Evolutionary conservation across 331 rosid species (phyloP).

Genomic region (Phaseolus coccineus): DNA sequence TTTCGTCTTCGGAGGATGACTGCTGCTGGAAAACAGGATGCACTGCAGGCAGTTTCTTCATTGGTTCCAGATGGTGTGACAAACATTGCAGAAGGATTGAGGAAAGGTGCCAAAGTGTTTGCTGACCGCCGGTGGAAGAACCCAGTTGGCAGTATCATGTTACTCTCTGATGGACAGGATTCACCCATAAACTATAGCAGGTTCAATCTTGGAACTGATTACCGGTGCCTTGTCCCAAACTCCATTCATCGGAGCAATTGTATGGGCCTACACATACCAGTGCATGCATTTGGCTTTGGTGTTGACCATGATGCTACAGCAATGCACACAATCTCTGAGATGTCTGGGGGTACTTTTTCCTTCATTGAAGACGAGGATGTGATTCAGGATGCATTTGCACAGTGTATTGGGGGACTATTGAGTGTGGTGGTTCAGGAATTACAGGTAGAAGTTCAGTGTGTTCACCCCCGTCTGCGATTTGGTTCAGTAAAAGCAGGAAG

Average conservation of each 20-base stretch:
- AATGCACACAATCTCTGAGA: constrained; percentile 92
- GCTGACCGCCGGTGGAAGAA: constrained; percentile 79
- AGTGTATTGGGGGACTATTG: constrained; percentile 94
- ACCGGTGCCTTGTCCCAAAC: constrained; percentile 73
- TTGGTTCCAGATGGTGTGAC: constrained; percentile 81
- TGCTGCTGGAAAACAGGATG: constrained; percentile 76
- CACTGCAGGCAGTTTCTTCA: constrained; percentile 77
- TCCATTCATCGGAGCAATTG: constrained; percentile 60
- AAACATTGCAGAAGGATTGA: constrained; percentile 79
- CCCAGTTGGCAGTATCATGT: constrained; percentile 85
- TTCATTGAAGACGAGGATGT: constrained; percentile 85
- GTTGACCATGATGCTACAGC: constrained; percentile 84
- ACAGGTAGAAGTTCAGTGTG: constrained; percentile 65
- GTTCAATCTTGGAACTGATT: constrained; percentile 46
- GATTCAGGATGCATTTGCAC: constrained; percentile 98
- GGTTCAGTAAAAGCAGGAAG: constrained; percentile 83
- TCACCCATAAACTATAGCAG: constrained; percentile 58
- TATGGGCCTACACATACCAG: constrained; percentile 73
- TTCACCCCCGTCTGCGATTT: constrained; percentile 62
- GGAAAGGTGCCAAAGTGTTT: constrained; percentile 83
- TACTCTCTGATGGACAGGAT: constrained; percentile 96
- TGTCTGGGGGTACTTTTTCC: constrained; percentile 95
- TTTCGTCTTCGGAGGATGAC: constrained; percentile 86
- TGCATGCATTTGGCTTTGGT: constrained; percentile 95
- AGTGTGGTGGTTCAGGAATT: constrained; percentile 92